Base-by-base conservation (phyloP, 176 grass and related monocot genomes). In the Hyparrhenia diplandra region DNA sequence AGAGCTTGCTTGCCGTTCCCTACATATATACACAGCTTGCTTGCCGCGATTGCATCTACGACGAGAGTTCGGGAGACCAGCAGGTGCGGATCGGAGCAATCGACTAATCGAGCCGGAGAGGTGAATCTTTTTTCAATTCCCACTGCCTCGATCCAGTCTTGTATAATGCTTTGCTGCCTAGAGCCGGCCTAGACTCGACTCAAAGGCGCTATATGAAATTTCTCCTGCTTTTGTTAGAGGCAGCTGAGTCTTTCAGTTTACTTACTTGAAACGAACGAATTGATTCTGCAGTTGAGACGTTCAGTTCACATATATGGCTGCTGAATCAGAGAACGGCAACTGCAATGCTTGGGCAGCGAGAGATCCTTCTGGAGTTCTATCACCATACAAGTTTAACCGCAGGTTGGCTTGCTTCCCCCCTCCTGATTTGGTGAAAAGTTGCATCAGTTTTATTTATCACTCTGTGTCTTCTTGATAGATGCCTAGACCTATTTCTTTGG, bases 261-360 rank as follows among this genome's bases (percentile, higher is more conserved):
- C 18, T 40, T 4, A 25, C 5, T 13, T 69, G n/a, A 10, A n/a
- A n/a, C n/a, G n/a, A 12, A 42, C 12, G 39, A 2, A 16, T 43
- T 27, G 8, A 12, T 70, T 69, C 46, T 42, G 46, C 77, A 86
- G 77, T 74, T 75, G 0, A 29, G 8, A 40, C 8, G 39, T 40
- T 10, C 39, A 40, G 8, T 40, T 40, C 39, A 10, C 8, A 10
- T 27, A 5, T 20, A 95, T 92, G 93, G 87, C 86, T 71, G 64
- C 61, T 43, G 76, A 83, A 58, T 49, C 17, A 51, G 85, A 77
- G 32, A 60, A 6, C 13, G 79, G 82, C 23, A 90, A 92, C 78
- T 95, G 93, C 64, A 41, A 86, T 17, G 82, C 70, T 37, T 95
- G 93, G 93, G 93, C 93, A 6, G 93, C 90, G 1, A 92, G 66